Evolutionary conservation across 495 filamentous ascomycete species (phyloP).

Genomic region (Entonaema liquescens): DNA sequence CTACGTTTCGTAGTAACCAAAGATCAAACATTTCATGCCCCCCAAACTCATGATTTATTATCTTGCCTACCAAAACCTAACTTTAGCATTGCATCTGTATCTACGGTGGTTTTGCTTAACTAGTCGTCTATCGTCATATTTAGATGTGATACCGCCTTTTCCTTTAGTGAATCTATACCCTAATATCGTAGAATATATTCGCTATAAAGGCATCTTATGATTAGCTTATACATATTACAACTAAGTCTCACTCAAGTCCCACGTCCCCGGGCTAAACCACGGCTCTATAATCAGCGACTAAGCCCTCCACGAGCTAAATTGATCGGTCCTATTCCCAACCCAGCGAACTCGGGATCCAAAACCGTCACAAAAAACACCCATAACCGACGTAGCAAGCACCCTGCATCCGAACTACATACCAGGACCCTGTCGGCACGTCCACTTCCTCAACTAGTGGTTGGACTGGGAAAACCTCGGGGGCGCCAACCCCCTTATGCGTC

Average conservation of each 20-base stretch:
- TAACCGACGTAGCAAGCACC: slow-evolving; percentile 2
- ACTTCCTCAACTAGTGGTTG: slow-evolving; percentile 14
- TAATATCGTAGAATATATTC: too few relatives aligned
- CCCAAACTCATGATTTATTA: too few relatives aligned
- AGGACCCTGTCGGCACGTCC: neutral
- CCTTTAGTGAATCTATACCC: too few relatives aligned
- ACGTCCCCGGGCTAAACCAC: neutral
- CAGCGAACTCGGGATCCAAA: neutral
- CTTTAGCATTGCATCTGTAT: too few relatives aligned
- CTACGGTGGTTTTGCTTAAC: too few relatives aligned
- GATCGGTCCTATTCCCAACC: slow-evolving; percentile 2
- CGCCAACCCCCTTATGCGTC: slow-evolving; percentile 3
- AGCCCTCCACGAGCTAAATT: neutral
- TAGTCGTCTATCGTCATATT: too few relatives aligned
- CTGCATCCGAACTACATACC: neutral
- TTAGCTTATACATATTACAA: neutral
- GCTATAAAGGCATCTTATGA: too few relatives aligned
- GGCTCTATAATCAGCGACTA: neutral
- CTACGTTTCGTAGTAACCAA: too few relatives aligned
- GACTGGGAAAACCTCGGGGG: slow-evolving; percentile 33
- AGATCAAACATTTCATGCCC: too few relatives aligned
- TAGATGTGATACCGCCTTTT: too few relatives aligned
- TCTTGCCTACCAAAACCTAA: too few relatives aligned
- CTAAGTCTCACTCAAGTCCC: neutral
- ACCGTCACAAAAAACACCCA: neutral